Evolutionary conservation across 805 yeast genomes (phyloP).

Genomic region (Metschnikowia lochheadii): DNA sequence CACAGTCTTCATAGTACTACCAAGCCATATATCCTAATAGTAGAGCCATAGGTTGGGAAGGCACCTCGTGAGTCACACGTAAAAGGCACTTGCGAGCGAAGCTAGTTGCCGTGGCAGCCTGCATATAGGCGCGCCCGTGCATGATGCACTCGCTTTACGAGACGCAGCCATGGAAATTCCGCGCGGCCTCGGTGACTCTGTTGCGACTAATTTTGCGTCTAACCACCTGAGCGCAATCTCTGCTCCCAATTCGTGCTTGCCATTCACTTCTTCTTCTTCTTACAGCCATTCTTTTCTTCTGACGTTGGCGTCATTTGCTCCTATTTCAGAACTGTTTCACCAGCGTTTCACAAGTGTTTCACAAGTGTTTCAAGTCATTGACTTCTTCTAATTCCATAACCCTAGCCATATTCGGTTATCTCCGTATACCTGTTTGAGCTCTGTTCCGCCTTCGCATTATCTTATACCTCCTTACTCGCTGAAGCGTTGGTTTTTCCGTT

Average conservation of each 20-base stretch:
- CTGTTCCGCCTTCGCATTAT: too few species aligned
- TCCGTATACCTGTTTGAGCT: too few species aligned
- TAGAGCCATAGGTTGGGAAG: too few species aligned
- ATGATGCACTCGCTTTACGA: neutral
- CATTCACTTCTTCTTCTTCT: neutral
- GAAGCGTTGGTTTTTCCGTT: too few species aligned
- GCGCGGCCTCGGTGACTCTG: slow-evolving; percentile 3
- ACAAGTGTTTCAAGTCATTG: too few species aligned
- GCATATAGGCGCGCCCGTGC: neutral
- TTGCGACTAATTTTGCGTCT: neutral
- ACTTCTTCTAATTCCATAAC: too few species aligned
- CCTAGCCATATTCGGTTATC: too few species aligned
- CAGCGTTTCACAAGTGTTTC: too few species aligned
- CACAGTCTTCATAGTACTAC: too few species aligned
- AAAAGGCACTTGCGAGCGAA: neutral
- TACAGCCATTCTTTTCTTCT: neutral
- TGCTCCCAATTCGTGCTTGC: neutral
- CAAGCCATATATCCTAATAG: too few species aligned
- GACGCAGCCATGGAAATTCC: neutral
- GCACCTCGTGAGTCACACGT: neutral
- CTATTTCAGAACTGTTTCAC: too few species aligned
- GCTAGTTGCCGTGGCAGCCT: neutral
- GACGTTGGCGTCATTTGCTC: neutral
- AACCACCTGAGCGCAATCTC: neutral
- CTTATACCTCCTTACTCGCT: too few species aligned